Evolutionary conservation across 495 filamentous ascomycete genomes (phyloP), one percentile per base, ranked within the genome.

Genomic region (Podospora comata): DNA sequence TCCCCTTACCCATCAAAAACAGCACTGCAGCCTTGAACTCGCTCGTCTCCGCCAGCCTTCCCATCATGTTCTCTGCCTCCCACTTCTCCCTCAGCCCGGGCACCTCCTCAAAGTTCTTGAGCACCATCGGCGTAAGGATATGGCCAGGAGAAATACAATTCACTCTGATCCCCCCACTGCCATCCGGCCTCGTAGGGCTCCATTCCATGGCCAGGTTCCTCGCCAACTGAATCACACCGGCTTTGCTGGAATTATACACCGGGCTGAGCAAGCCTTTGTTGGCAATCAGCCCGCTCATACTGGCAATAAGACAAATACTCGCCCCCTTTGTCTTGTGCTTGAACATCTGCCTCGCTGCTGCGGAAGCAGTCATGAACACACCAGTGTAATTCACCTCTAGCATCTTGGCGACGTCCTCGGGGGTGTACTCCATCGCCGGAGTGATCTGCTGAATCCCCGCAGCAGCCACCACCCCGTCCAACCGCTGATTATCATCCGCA

Each of bases 401-500:
- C 88, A 93, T 91, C 65, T 82, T 82, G 65, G 86, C 86, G 68
- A 89, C 86, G 71, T 92, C 89, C 64, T 88, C 83, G 57, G 84
- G 80, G 3, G 83, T 83, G 75, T 93, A 92, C 53, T 92, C 88
- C 26, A 89, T 73, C n/a, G 90, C 90, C 0, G 88, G 80, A 15
- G 82, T 87, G 64, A 91, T 84, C 71, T 92, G 86, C 76, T 92
- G 88, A 57, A 92, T 88, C 7, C 88, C 90, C 1, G 91, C 91
- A 3, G 90, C 90, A 0, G 91, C 91, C n/a, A 94, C 82, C 48
- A 92, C 75, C 2, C 91, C 91, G 71, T 94, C 90, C 69, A 94
- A 70, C 4, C 88, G 84, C 48, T 81, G 62, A 67, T 88, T 73
- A 62, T 83, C 77, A 3, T 79, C 75, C 0, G 86, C 86, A 68